These are phyloP conservation scores for Bryoglossum gracile DNA, from an alignment of 495 filamentous ascomycete genomes.

Conservation along the genomic window DNA sequence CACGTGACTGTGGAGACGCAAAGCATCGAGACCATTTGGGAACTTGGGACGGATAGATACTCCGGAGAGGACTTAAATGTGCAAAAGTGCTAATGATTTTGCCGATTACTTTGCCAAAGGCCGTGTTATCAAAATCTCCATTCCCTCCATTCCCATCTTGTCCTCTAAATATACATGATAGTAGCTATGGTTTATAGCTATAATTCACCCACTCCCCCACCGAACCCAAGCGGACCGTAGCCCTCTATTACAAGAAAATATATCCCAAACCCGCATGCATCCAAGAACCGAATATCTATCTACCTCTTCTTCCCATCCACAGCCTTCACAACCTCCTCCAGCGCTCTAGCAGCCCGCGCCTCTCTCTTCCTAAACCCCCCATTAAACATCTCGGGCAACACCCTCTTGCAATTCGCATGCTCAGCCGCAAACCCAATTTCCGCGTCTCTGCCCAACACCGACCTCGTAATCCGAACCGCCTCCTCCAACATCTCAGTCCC, in stretches of 20 bases:
- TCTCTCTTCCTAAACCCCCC: conserved; percentile 49
- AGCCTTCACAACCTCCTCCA: conserved; percentile 19
- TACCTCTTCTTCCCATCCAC: conserved; percentile 22
- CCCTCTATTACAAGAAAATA: neutral
- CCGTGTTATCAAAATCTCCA: no score
- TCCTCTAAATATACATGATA: no score
- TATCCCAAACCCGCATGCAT: neutral
- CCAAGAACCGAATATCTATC: neutral
- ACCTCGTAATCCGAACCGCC: conserved; percentile 50
- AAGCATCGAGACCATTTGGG: no score
- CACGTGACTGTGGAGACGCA: no score
- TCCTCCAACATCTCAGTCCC: conserved; percentile 61
- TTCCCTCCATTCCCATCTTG: no score
- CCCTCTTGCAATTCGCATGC: conserved; percentile 57
- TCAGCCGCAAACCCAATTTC: conserved; percentile 57
- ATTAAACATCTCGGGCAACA: conserved; percentile 57
- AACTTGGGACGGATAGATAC: no score
- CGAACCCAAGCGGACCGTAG: neutral
- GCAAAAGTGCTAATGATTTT: no score
- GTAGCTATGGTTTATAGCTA: neutral
- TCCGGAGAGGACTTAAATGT: no score
- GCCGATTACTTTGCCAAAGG: no score
- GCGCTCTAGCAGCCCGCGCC: conserved; percentile 14
- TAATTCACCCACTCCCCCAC: neutral
- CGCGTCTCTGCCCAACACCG: conserved; percentile 47